phyloP scores from a whole-genome alignment of 2,329 filamentous ascomycete genomes.

The Zymoseptoria passerinii region DNA sequence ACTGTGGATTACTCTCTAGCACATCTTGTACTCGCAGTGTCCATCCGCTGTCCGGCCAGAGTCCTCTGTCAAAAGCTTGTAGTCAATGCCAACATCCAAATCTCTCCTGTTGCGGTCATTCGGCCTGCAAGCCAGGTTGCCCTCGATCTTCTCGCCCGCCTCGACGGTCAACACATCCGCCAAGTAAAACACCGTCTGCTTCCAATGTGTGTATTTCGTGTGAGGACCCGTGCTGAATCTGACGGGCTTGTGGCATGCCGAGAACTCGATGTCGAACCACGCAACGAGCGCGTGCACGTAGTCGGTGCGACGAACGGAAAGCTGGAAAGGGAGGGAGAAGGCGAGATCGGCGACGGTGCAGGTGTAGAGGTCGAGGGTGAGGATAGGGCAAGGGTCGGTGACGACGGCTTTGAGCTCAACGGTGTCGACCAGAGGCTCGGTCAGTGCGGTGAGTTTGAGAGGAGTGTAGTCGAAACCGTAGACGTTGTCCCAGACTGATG shows the following conservation, averaged over 20 bases:
- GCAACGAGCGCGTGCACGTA: constrained; percentile 94
- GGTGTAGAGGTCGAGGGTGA: constrained; percentile 88
- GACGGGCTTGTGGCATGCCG: constrained; percentile 95
- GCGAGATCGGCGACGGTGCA: constrained; percentile 80
- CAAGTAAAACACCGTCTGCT: constrained; percentile 98
- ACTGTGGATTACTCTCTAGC: too few relatives aligned
- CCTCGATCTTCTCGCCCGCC: constrained; percentile 69
- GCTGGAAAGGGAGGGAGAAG: constrained; percentile 70
- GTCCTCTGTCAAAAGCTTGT: constrained; percentile 72
- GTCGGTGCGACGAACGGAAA: constrained; percentile 75
- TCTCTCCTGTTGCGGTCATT: constrained; percentile 93
- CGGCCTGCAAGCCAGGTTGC: constrained; percentile 70
- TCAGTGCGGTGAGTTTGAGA: constrained; percentile 85
- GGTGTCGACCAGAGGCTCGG: constrained; percentile 93
- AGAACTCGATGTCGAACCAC: constrained; percentile 99
- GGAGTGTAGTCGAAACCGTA: constrained; percentile 97
- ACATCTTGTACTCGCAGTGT: constrained; percentile 69
- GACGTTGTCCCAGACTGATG: constrained; percentile 93
- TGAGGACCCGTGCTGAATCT: constrained; percentile 94
- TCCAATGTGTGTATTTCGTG: constrained; percentile 99
- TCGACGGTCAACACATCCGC: constrained; percentile 87
- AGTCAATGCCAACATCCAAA: constrained; percentile 81
- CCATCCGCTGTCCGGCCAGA: constrained; percentile 60
- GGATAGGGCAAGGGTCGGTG: constrained; percentile 76
- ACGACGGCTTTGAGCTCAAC: constrained; percentile 96